Evolutionary conservation across 2,329 filamentous ascomycete species (phyloP).

Genomic region (Rugonectria rugulosa): DNA sequence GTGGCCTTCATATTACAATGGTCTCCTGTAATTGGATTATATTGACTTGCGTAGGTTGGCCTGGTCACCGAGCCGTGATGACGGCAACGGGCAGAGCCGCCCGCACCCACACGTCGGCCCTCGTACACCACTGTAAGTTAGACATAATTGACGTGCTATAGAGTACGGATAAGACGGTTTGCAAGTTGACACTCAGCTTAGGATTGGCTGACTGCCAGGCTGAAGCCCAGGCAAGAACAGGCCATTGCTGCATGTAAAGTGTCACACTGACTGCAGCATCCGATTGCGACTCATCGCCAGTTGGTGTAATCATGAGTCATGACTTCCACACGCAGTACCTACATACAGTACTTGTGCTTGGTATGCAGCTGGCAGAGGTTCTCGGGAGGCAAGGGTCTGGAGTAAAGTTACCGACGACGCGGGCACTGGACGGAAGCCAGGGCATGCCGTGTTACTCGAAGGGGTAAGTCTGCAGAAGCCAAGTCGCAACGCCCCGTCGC

Average conservation of each 20-base stretch:
- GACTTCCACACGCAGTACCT: neutral
- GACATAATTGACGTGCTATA: no score
- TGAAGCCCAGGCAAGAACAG: no score
- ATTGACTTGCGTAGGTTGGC: no score
- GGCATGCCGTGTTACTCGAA: conserved; percentile 6
- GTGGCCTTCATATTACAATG: no score
- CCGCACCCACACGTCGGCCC: no score
- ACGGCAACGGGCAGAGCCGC: no score
- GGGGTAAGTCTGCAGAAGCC: conserved; percentile 1
- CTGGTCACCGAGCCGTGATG: no score
- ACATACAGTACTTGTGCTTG: neutral
- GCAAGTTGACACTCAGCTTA: neutral
- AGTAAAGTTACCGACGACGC: conserved; percentile 1
- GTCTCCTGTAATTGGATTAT: no score
- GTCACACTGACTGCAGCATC: no score
- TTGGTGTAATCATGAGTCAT: neutral
- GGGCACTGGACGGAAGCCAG: neutral
- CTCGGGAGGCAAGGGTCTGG: neutral
- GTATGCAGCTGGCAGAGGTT: neutral
- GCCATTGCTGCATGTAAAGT: neutral
- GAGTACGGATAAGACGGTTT: neutral
- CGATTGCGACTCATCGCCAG: no score
- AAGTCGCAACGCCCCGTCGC: neutral
- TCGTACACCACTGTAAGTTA: no score
- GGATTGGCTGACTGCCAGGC: neutral